Conservation (phyloP, 495 filamentous ascomycete species). For the Neurospora sp. region DNA sequence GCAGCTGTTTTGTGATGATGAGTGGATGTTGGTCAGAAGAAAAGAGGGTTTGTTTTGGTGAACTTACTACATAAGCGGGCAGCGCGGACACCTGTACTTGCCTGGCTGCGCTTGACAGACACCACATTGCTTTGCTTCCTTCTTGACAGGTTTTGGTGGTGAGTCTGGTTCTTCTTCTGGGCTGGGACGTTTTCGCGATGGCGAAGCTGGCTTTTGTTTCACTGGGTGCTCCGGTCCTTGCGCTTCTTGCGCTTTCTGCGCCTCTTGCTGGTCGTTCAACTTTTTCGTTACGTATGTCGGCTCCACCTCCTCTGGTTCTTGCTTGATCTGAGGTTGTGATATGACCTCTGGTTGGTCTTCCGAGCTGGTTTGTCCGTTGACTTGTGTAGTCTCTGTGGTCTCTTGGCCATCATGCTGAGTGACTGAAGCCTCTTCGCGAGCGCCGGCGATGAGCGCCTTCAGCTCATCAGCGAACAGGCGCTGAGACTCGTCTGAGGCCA, state of each 20-base stretch:
- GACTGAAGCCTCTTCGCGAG: background rate
- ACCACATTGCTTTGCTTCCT: constrained; percentile 33
- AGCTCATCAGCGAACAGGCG: background rate
- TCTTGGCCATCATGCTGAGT: background rate
- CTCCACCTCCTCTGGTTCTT: background rate
- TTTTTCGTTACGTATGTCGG: background rate
- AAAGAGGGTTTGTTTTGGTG: background rate
- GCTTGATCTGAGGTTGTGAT: background rate
- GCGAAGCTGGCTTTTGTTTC: constrained; percentile 3
- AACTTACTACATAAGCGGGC: constrained; percentile 50
- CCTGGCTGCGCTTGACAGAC: constrained; percentile 46
- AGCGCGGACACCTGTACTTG: constrained; percentile 60
- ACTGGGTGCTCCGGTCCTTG: background rate
- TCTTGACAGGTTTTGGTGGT: constrained; percentile 1
- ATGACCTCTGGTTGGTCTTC: background rate
- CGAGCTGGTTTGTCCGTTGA: background rate
- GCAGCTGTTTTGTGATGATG: constrained; percentile 39
- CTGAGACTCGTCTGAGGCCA: background rate
- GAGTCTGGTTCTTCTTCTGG: constrained; percentile 1
- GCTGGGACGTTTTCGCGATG: background rate
- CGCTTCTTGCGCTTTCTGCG: background rate
- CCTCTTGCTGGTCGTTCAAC: background rate
- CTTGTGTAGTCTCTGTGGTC: background rate
- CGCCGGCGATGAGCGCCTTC: background rate
- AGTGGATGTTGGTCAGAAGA: background rate